Percentiles rank a stretch among this genome's conserved stretches.
These are phyloP conservation scores for Ettlia oleoabundans DNA, from an alignment of 139 green algal genomes.

Conservation along the genomic window DNA sequence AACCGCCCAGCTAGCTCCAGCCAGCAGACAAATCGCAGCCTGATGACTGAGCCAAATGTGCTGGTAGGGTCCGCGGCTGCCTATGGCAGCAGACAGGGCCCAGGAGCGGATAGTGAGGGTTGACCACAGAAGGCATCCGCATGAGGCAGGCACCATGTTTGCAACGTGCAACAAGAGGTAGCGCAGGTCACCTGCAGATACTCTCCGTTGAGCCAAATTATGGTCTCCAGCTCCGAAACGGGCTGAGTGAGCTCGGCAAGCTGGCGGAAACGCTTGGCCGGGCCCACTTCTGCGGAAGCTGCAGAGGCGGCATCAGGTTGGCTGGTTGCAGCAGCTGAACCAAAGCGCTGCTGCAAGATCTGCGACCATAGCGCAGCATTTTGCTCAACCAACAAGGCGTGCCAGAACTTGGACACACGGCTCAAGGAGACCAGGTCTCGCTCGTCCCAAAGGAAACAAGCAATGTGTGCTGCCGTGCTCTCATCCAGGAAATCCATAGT, in stretches of 20 bases:
- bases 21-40: slow-evolving; percentile 6
- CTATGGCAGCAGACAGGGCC: no score
- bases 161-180: no score
- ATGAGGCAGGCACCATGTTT: no score
- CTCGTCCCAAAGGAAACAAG: neutral
- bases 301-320: neutral
- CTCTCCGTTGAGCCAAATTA: slow-evolving; percentile 3
- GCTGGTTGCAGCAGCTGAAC: neutral
- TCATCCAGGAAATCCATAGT: neutral
- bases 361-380: neutral
- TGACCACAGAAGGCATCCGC: no score
- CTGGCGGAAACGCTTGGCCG: neutral
- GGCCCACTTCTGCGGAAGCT: no score
- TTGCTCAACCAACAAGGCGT: neutral
- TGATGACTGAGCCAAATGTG: neutral
- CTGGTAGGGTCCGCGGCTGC: neutral
- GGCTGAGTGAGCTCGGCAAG: neutral
- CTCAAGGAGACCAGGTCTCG: neutral
- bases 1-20: slow-evolving; percentile 3
- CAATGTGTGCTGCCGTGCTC: neutral
- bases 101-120: no score
- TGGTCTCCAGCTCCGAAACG: neutral
- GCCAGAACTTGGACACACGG: neutral
- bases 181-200: slow-evolving; percentile 17
- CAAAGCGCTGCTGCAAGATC: slow-evolving; percentile 6